Conservation (phyloP, 78 protist species). For the Anaeramoeba flamelloides region DNA sequence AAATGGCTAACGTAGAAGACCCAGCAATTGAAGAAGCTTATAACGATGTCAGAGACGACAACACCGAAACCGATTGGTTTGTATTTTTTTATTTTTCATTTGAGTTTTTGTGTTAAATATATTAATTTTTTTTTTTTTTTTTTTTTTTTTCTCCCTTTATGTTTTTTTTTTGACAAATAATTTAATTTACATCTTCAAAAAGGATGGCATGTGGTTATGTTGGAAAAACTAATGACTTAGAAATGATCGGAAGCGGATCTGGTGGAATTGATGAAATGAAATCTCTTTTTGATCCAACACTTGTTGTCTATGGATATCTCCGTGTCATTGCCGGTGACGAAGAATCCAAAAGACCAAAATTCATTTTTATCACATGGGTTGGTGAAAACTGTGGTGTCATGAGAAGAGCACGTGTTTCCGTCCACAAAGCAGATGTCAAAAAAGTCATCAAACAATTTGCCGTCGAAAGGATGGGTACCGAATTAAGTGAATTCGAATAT, state of each 20-base stretch:
- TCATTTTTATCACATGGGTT: slow-evolving; percentile 8
- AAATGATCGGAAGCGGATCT: not conserved
- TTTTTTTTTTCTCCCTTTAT: too few relatives aligned
- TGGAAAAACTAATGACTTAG: slow-evolving; percentile 1
- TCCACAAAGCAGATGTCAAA: slow-evolving; percentile 2
- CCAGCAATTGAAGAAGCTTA: too few relatives aligned
- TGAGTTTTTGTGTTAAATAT: too few relatives aligned
- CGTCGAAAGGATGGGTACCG: not conserved
- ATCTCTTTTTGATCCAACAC: not conserved
- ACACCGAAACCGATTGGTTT: too few relatives aligned
- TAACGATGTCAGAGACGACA: too few relatives aligned
- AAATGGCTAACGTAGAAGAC: too few relatives aligned
- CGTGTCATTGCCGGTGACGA: slow-evolving; percentile 19
- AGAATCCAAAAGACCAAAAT: slow-evolving; percentile 16
- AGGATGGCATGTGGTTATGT: too few relatives aligned
- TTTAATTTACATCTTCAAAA: too few relatives aligned
- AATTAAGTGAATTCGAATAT: not conserved
- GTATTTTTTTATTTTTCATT: slow-evolving; percentile 5
- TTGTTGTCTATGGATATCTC: slow-evolving; percentile 12
- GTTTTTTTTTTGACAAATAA: too few relatives aligned
- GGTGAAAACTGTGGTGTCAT: slow-evolving; percentile 16
- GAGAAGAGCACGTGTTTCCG: not conserved
- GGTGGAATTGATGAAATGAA: not conserved
- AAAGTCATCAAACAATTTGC: not conserved
- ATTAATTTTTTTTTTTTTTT: too few relatives aligned